These are phyloP conservation scores for Phaeotremella fagi DNA, from an alignment of 768 basidiomycete genomes.

Conservation along the genomic window DNA sequence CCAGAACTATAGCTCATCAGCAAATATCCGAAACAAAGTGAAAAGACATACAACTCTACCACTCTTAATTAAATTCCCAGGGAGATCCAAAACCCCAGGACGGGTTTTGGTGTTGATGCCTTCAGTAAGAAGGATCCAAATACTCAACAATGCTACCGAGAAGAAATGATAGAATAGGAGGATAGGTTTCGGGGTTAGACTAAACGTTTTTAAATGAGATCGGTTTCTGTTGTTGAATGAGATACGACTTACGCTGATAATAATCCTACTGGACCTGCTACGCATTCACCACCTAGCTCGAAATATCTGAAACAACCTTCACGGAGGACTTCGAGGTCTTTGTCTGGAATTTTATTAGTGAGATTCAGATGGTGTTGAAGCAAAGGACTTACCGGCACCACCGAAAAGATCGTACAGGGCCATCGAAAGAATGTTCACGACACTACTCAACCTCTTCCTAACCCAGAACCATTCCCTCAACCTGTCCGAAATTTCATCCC, in stretches of 20 bases:
- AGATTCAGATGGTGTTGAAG: conserved; percentile 47
- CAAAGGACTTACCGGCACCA: conserved; percentile 66
- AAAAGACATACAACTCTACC: conserved; percentile 56
- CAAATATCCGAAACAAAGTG: too few species aligned
- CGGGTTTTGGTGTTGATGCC: conserved; percentile 46
- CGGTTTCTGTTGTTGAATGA: background rate
- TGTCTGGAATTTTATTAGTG: conserved; percentile 57
- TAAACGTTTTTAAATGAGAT: background rate
- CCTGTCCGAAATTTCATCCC: conserved; percentile 49
- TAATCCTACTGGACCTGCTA: conserved; percentile 81
- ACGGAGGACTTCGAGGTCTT: conserved; percentile 50
- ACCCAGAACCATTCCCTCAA: conserved; percentile 78
- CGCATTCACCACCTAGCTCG: conserved; percentile 81
- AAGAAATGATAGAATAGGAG: conserved; percentile 90
- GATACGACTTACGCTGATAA: conserved; percentile 67
- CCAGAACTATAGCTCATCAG: conserved; percentile 62
- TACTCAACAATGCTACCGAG: conserved; percentile 87
- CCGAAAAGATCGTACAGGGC: conserved; percentile 87
- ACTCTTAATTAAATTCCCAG: conserved; percentile 53
- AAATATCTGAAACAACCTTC: conserved; percentile 96
- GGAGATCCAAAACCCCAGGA: background rate
- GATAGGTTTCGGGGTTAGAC: conserved; percentile 67
- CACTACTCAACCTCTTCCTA: conserved; percentile 74
- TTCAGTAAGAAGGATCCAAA: conserved; percentile 80
- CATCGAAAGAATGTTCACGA: conserved; percentile 86